These are phyloP conservation scores for Talaromyces adpressus DNA, from an alignment of 495 filamentous ascomycete species.

Conservation along the genomic window DNA sequence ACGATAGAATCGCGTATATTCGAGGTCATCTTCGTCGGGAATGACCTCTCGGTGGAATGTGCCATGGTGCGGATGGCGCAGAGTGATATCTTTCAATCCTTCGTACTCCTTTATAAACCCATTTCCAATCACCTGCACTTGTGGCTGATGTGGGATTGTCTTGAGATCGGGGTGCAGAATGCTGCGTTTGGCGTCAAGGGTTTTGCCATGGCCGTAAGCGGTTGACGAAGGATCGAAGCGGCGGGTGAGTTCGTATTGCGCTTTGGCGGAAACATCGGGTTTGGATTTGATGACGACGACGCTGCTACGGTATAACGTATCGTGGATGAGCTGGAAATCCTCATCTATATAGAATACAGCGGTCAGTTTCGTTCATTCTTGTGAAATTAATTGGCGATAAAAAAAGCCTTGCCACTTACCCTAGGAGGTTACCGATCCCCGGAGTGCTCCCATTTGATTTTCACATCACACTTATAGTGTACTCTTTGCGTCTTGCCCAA, in stretches of 20 bases:
- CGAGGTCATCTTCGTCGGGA: conserved; percentile 54
- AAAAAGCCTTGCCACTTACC: conserved; percentile 25
- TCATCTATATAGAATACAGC: conserved; percentile 31
- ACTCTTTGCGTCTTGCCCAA: neutral
- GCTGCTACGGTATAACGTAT: conserved; percentile 54
- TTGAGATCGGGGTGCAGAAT: conserved; percentile 73
- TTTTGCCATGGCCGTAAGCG: conserved; percentile 67
- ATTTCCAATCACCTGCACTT: conserved; percentile 74
- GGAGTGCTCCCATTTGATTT: conserved; percentile 38
- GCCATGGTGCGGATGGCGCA: conserved; percentile 68
- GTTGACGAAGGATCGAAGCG: conserved; percentile 59
- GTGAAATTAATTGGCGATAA: neutral
- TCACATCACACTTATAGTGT: conserved; percentile 11
- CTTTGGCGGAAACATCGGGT: conserved; percentile 49
- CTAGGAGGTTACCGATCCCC: conserved; percentile 49
- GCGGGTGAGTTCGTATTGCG: conserved; percentile 63
- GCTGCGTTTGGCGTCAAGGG: conserved; percentile 56
- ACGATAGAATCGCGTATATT: conserved; percentile 65
- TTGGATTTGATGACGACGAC: conserved; percentile 67
- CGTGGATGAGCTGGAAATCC: conserved; percentile 51
- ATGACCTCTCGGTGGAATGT: conserved; percentile 63
- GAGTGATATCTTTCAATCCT: conserved; percentile 55
- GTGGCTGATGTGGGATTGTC: conserved; percentile 69
- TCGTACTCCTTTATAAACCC: conserved; percentile 58
- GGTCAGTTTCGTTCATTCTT: conserved; percentile 6